These are phyloP conservation scores for Fusarium vanettenii DNA, from an alignment of 2,329 filamentous ascomycete genomes.

Conservation along the genomic window DNA sequence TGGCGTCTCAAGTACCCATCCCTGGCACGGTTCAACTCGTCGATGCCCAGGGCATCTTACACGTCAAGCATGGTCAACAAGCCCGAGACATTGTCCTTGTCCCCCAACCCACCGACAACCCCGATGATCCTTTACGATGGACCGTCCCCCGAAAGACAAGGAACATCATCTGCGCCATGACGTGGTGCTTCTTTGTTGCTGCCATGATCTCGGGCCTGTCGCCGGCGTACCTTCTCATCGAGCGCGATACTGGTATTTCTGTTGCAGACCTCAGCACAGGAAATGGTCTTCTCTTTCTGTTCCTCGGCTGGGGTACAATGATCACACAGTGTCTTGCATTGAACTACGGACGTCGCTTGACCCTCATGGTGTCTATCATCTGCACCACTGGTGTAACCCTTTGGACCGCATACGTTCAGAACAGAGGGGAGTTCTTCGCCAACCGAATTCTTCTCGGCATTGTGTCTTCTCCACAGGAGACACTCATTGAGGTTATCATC, in stretches of 20 bases:
- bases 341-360: slow-evolving; percentile 29
- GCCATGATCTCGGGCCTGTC: slow-evolving; percentile 41
- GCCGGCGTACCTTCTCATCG: slow-evolving; percentile 39
- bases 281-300: slow-evolving; percentile 37
- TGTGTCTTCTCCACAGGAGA: slow-evolving; percentile 38
- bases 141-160: slow-evolving; percentile 28
- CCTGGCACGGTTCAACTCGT: slow-evolving; percentile 39
- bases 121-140: slow-evolving; percentile 41
- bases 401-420: slow-evolving; percentile 37
- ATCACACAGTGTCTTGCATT: slow-evolving; percentile 35
- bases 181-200: slow-evolving; percentile 41
- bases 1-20: slow-evolving; percentile 18
- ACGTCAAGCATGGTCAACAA: slow-evolving; percentile 33
- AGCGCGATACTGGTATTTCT: slow-evolving; percentile 40
- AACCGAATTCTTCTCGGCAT: slow-evolving; percentile 40
- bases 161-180: slow-evolving; percentile 39
- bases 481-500: slow-evolving; percentile 38
- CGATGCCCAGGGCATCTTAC: slow-evolving; percentile 27
- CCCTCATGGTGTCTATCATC: slow-evolving; percentile 31
- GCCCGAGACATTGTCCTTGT: slow-evolving; percentile 37
- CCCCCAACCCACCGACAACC: slow-evolving; percentile 39
- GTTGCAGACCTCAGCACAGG: slow-evolving; percentile 41
- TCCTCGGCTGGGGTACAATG: slow-evolving; percentile 40
- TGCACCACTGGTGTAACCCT: slow-evolving; percentile 28
- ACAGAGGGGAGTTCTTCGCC: slow-evolving; percentile 37